Evolutionary conservation across 2,329 filamentous ascomycete species (phyloP), one percentile per base, ranked within the genome.

Genomic region (Nannizzia gypsea): DNA sequence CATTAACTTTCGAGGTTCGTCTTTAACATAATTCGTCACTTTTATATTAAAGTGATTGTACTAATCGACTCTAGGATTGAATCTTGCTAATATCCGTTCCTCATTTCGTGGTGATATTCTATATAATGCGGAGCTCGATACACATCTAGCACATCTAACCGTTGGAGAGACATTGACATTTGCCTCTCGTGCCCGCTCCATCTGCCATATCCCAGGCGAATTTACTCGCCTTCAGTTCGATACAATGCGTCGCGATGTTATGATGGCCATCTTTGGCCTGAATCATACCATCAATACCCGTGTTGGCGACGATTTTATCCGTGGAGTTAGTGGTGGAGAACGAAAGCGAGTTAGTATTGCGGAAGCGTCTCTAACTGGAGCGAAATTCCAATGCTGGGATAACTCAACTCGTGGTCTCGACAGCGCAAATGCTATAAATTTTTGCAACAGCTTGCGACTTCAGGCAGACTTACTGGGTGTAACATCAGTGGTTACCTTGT

Each of bases 161-260:
- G 91, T 96, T 1, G 87, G 88, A 59, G 89, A 96, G 70, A 96
- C 90, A 0, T 80, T 96, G 0, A 84, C 82, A 0, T 96, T 96
- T 69, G 90, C 90, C 0, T 76, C 95, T 1, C 87, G 92, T 67
- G 88, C 86, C 38, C 95, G 95, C 74, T 85, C 89, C 13, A 90
- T 90, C 86, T 86, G 61, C 83, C 82, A 28, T 86, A 79, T 61
- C 76, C 87, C 0, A 79, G 85, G 1, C 85, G 86, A 64, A 83
- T 24, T 60, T 17, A 15, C 20, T 15, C n/a, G 58, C 15, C 11
- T 56, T 4, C 67, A 73, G 56, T 74, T 76, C 59, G 73, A 73
- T 2, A 62, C 65, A n/a, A 72, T 75, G 59, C 70, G 76, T 67
- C 69, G 74, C 57, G 74, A 76, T 57, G 73, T 76, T 24, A 71